Conservation (phyloP, 805 yeast genomes). For the Pichia rugopelliculosa region DNA sequence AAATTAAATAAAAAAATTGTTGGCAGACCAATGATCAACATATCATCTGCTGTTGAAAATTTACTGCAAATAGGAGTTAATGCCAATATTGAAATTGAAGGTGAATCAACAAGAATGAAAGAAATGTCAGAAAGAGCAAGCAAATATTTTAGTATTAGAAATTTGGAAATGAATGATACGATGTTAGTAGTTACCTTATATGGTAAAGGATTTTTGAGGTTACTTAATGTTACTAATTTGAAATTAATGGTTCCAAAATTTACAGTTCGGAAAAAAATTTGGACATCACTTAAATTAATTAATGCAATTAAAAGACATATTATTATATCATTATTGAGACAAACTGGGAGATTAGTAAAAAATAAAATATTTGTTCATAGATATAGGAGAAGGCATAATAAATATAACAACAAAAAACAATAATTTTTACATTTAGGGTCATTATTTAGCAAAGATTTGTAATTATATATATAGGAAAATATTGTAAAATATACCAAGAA, state of each 20-base stretch:
- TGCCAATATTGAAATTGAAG: background rate
- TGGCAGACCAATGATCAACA: background rate
- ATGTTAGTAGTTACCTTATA: slow-evolving; percentile 65
- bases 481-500: background rate
- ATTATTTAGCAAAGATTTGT: slow-evolving; percentile 1
- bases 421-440: no score
- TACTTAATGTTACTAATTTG: slow-evolving; percentile 74
- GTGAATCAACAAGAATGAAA: background rate
- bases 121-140: slow-evolving; percentile 74
- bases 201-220: slow-evolving; percentile 60
- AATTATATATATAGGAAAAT: background rate
- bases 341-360: slow-evolving; percentile 72
- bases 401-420: background rate
- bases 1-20: slow-evolving; percentile 4
- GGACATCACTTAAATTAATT: slow-evolving; percentile 67
- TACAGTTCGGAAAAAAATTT: slow-evolving; percentile 50
- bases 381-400: slow-evolving; percentile 11
- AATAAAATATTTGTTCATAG: slow-evolving; percentile 45
- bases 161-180: slow-evolving; percentile 44
- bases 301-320: slow-evolving; percentile 54
- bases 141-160: slow-evolving; percentile 58
- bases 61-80: background rate
- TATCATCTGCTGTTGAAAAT: background rate
- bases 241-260: slow-evolving; percentile 57
- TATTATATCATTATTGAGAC: slow-evolving; percentile 49